A percentile compares a stretch with the other conserved stretches of the same genome.
These are phyloP conservation scores for Pleurostoma richardsiae DNA, from an alignment of 2,329 filamentous ascomycete species.

Conservation along the genomic window DNA sequence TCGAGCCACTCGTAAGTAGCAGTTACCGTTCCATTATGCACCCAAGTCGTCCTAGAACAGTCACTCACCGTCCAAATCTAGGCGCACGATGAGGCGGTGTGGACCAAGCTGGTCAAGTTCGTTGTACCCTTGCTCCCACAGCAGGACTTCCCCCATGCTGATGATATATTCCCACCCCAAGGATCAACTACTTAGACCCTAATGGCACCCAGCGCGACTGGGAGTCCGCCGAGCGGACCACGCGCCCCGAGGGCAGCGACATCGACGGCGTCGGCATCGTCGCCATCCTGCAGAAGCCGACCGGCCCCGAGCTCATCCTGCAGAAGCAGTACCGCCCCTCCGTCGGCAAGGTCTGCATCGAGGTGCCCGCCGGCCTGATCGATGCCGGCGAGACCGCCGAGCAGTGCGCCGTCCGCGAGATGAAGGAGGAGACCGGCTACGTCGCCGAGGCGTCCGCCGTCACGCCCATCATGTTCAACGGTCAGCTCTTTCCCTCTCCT, in stretches of 20 bases:
- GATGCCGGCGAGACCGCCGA: constrained; percentile 58
- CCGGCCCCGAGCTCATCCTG: constrained; percentile 52
- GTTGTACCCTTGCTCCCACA: constrained; percentile 7
- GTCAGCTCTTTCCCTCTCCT: constrained; percentile 15
- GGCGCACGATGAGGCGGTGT: constrained; percentile 48
- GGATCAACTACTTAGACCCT: constrained; percentile 61
- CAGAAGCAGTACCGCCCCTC: constrained; percentile 66
- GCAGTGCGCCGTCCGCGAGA: constrained; percentile 56
- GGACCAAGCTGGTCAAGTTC: constrained; percentile 57
- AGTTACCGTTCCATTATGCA: background rate
- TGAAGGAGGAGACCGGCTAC: constrained; percentile 64
- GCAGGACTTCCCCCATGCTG: background rate
- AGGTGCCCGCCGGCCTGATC: constrained; percentile 60
- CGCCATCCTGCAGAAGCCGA: constrained; percentile 56
- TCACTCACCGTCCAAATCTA: constrained; percentile 15
- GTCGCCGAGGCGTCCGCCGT: constrained; percentile 49
- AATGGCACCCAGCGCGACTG: constrained; percentile 55
- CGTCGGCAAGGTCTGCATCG: constrained; percentile 53
- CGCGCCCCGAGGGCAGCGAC: constrained; percentile 53
- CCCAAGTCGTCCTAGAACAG: too few species aligned
- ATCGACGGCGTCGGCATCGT: constrained; percentile 73
- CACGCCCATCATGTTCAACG: constrained; percentile 64
- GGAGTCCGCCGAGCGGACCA: constrained; percentile 70
- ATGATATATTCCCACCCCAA: constrained; percentile 17
- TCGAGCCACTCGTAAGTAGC: constrained; percentile 36